These are phyloP conservation scores for Pseudocercospora pini-densiflorae DNA, from an alignment of 2,329 filamentous ascomycete species.

Conservation along the genomic window DNA sequence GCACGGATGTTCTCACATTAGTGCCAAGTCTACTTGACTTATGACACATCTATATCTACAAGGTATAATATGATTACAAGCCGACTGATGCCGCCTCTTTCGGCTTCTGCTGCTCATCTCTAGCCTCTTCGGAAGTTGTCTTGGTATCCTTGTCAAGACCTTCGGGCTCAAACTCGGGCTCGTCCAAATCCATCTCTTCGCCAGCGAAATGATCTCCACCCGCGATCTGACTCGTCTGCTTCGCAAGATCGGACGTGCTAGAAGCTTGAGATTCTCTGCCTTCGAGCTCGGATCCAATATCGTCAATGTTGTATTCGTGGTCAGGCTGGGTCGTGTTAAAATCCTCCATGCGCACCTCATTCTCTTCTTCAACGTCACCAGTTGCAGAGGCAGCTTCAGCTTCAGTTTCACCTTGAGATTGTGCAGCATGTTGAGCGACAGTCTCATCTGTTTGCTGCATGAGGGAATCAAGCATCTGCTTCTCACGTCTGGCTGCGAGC, in stretches of 20 bases:
- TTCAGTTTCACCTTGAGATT: background rate
- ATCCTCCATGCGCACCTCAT: slow-evolving; percentile 17
- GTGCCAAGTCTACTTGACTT: background rate
- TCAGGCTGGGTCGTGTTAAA: background rate
- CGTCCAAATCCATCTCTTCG: slow-evolving; percentile 34
- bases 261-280: background rate
- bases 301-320: slow-evolving; percentile 1
- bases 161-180: slow-evolving; percentile 25
- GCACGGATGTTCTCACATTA: background rate
- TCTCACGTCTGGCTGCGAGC: slow-evolving; percentile 35
- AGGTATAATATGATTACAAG: background rate
- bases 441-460: slow-evolving; percentile 14
- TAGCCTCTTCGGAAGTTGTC: slow-evolving; percentile 1
- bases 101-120: background rate
- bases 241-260: background rate
- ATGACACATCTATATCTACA: background rate
- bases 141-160: background rate
- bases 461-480: slow-evolving; percentile 30
- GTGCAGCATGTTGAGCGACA: background rate
- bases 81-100: background rate
- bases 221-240: slow-evolving; percentile 30
- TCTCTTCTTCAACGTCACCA: slow-evolving; percentile 12
- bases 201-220: slow-evolving; percentile 38
- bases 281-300: slow-evolving; percentile 16
- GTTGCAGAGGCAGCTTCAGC: background rate